Evolutionary conservation across 495 filamentous ascomycete species (phyloP), one percentile per base, ranked within the genome.

Genomic region (Endocarpon pusillum): DNA sequence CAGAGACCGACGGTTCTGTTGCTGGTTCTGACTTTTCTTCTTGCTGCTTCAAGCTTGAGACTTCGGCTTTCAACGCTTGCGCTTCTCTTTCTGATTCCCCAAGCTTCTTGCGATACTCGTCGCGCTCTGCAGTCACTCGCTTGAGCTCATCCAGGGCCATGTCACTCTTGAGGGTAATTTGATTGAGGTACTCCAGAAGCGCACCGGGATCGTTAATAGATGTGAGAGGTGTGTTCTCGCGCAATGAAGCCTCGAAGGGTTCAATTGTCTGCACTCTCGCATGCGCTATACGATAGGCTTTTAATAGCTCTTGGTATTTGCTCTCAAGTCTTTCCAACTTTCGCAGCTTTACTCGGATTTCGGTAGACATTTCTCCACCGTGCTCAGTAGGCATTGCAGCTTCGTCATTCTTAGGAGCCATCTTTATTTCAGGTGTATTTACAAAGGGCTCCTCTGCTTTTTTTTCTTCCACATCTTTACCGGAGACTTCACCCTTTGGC

Each of bases 71-170:
- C 3, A 71, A 62, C 8, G 66, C 66, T 45, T 70, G 67, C 0
- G 75, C 53, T 24, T 69, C 64, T 46, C 76, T 70, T 35, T 86
- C 69, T 3, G 77, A 67, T 33, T 76, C 73, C 7, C 77, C 72
- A 6, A 75, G 53, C 44, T 79, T 85, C 43, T 73, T 75, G 44
- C 82, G 92, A 43, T 73, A 71, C 6, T 69, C 67, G 48, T 96
- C 85, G 21, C 77, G 72, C 42, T 94, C 91, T 17, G 61, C 66
- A 0, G 83, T 74, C 0, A 94, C 73, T 0, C 84, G 69, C 57
- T 84, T 93, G n/a, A 94, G 60, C 51, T 97, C 89, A 12, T 92
- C 79, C 65, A 84, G 67, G 1, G 89, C 71, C 74, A 97, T 82
- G 42, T 93, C 84, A 7, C 75, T 73, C 41, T 86, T 86, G 18